Percentiles rank a stretch among this genome's conserved stretches.
Conservation (phyloP, 2,329 filamentous ascomycete genomes). For the Fusarium solani-melongenae region DNA sequence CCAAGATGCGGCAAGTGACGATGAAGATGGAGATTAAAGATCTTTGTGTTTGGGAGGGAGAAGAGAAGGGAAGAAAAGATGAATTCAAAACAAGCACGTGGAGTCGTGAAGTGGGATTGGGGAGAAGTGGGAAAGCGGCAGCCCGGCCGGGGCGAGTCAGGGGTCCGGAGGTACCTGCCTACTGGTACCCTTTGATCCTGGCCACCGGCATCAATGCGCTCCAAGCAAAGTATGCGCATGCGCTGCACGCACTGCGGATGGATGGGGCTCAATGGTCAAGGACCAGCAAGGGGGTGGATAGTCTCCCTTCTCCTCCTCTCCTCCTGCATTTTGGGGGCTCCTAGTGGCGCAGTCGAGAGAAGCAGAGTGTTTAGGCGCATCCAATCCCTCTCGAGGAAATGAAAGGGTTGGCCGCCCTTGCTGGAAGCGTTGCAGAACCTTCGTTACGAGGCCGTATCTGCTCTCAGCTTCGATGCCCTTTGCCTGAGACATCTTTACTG, state of each 20-base stretch:
- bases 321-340: conserved; percentile 6
- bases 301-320: conserved; percentile 14
- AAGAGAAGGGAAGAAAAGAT: conserved; percentile 38
- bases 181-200: conserved; percentile 20
- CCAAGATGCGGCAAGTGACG: conserved; percentile 14
- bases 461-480: background rate
- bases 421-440: conserved; percentile 23
- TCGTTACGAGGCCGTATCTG: background rate
- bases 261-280: conserved; percentile 12
- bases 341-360: conserved; percentile 26
- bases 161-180: conserved; percentile 26
- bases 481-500: background rate
- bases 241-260: conserved; percentile 2
- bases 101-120: conserved; percentile 35
- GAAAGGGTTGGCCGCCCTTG: conserved; percentile 40
- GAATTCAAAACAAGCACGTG: conserved; percentile 44
- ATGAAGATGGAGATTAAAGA: conserved; percentile 7
- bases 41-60: conserved; percentile 5
- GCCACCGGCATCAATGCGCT: background rate
- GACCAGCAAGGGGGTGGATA: background rate
- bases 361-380: conserved; percentile 10
- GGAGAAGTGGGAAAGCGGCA: conserved; percentile 9
- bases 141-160: conserved; percentile 20
- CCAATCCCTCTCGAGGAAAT: conserved; percentile 28
- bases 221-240: background rate